phyloP scores from a whole-genome alignment of 2,329 filamentous ascomycete genomes.

The Venturia asperata region DNA sequence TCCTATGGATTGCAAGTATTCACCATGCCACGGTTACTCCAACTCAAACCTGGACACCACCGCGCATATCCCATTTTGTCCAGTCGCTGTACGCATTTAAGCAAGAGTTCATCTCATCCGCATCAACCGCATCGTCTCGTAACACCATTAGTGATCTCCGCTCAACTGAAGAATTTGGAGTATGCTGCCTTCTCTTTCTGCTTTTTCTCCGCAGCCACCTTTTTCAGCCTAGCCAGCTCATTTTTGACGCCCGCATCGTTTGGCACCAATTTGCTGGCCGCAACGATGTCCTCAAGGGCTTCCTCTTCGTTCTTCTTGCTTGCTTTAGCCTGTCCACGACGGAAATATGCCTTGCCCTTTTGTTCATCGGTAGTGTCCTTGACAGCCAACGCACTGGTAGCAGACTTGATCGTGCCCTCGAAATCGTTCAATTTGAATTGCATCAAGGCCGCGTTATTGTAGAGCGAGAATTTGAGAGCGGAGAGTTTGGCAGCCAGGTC shows the following conservation, averaged over 20 bases:
- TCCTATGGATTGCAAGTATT: neutral
- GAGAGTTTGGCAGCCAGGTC: conserved; percentile 61
- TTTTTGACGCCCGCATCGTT: conserved; percentile 65
- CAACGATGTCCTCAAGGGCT: conserved; percentile 46
- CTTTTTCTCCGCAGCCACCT: conserved; percentile 61
- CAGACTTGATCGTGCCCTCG: conserved; percentile 62
- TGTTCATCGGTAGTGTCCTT: conserved; percentile 61
- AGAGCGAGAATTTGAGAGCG: conserved; percentile 72
- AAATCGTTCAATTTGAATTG: conserved; percentile 72
- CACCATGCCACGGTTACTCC: neutral
- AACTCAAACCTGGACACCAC: neutral
- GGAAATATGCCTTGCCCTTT: conserved; percentile 81
- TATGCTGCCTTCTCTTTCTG: conserved; percentile 90
- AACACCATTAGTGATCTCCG: neutral
- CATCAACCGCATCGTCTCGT: neutral
- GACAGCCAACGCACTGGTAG: conserved; percentile 64
- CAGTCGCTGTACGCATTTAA: conserved; percentile 11
- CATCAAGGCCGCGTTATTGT: conserved; percentile 82
- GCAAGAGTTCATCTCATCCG: neutral
- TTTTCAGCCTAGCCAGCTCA: conserved; percentile 73
- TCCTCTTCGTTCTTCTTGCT: conserved; percentile 78
- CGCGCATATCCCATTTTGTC: neutral
- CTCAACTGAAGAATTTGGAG: conserved; percentile 74
- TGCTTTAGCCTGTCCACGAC: conserved; percentile 68
- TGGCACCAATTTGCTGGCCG: conserved; percentile 46